Evolutionary conservation across 805 yeast species (phyloP), one percentile per base, ranked within the genome.

Genomic region (Cyberlindnera mrakii): DNA sequence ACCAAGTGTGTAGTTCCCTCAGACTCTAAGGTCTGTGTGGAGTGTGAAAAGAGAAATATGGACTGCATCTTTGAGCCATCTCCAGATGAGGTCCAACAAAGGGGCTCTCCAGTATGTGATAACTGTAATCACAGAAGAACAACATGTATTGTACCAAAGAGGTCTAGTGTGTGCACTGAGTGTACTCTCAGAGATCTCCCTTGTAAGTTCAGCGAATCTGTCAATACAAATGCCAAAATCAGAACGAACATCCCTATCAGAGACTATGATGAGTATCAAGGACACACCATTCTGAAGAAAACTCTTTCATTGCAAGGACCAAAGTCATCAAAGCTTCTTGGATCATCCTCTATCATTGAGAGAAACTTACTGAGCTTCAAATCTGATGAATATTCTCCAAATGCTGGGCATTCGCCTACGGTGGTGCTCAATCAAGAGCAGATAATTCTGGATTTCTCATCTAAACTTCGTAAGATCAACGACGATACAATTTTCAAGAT

Each of bases 261-360:
- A 36, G 63, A 59, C 41, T 59, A 59, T 43, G 59, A 57, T 41
- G 47, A 50, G 16, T 53, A 55, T 19, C 47, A 49, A 25, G 61
- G 60, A 9, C 60, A 59, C 16, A 57, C 62, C 7, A 55, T 54
- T 5, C 49, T 59, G 59, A 50, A 52, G 16, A 53, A 52, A 33
- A 58, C 62, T 1, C 43, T 59, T 6, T 55, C 63, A 1, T 39
- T 59, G 13, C 55, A 58, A 41, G 57, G 58, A 9, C 54, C 61
- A 5, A 58, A 58, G 40, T 55, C 62, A 1, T 45, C 62, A 9
- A 54, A 50, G 18, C 43, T 57, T 27, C 39, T 58, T 6, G 61
- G 62, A 2, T 54, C 58, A 14, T 52, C 53, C 8, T 54, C 58
- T 2, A 44, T 43, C n/a, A 44, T 54, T 30, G 63, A 59, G 39